A percentile compares a stretch with the other conserved stretches of the same genome.
Conservation (phyloP, 2,329 filamentous ascomycete species). For the Cladosporium oxysporum region DNA sequence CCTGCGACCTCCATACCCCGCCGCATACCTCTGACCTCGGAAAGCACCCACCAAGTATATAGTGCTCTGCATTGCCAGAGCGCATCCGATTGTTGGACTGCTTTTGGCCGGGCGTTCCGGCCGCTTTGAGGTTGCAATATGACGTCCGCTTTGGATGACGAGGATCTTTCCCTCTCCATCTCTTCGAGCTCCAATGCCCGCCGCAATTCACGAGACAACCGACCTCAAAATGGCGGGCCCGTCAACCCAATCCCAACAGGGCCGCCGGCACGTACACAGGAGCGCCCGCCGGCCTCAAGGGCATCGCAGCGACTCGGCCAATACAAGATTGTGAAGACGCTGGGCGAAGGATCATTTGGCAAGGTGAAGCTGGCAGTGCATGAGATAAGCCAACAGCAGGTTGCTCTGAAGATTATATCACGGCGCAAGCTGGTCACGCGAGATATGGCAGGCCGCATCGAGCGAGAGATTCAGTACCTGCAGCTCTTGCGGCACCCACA, state of each 20-base stretch:
- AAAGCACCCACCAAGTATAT: not conserved
- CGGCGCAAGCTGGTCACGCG: conserved; percentile 93
- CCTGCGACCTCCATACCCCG: conserved; percentile 10
- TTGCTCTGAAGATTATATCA: conserved; percentile 96
- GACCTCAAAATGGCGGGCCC: conserved; percentile 39
- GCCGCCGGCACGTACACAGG: conserved; percentile 23
- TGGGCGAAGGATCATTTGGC: conserved; percentile 96
- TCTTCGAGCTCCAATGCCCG: conserved; percentile 26
- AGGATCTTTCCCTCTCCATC: conserved; percentile 44
- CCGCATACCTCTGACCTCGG: conserved; percentile 5
- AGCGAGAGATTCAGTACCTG: conserved; percentile 97
- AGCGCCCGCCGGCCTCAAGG: conserved; percentile 28
- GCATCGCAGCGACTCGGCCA: conserved; percentile 69
- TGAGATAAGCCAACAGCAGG: conserved; percentile 87
- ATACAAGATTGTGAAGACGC: conserved; percentile 85
- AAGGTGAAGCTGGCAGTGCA: conserved; percentile 98
- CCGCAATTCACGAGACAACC: conserved; percentile 31
- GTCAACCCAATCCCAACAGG: conserved; percentile 41
- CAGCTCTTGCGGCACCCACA: conserved; percentile 94
- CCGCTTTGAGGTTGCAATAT: conserved; percentile 30
- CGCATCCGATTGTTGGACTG: not conserved
- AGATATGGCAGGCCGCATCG: conserved; percentile 96
- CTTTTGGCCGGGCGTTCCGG: conserved; percentile 13
- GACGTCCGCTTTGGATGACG: conserved; percentile 43
- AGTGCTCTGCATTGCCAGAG: conserved; percentile 18